Evolutionary conservation across 768 basidiomycete species (phyloP).

Genomic region (Chalciporus chontae): DNA sequence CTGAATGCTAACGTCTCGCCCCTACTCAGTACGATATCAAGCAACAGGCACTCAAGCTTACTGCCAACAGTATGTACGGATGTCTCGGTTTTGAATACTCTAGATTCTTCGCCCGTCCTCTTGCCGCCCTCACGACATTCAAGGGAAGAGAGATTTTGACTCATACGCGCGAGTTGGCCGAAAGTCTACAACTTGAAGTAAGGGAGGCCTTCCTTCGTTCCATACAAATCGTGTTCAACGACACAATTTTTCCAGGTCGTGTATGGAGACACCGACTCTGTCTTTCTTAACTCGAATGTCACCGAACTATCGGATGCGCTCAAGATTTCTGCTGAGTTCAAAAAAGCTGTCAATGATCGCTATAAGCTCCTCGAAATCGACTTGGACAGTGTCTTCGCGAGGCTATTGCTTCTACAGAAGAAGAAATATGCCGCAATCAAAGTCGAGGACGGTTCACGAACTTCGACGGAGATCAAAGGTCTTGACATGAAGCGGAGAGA

Average conservation of each 20-base stretch:
- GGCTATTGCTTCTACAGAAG: slow-evolving; percentile 91
- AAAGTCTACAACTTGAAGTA: slow-evolving; percentile 85
- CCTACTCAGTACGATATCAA: slow-evolving; percentile 84
- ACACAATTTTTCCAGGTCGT: slow-evolving; percentile 63
- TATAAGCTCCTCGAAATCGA: slow-evolving; percentile 97
- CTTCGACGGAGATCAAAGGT: slow-evolving; percentile 89
- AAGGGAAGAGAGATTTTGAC: slow-evolving; percentile 98
- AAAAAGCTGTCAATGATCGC: slow-evolving; percentile 93
- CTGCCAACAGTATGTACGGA: slow-evolving; percentile 99
- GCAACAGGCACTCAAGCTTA: slow-evolving; percentile 94
- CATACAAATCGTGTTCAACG: neutral
- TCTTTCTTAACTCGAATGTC: slow-evolving; percentile 96
- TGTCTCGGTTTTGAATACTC: slow-evolving; percentile 98
- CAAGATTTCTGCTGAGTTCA: slow-evolving; percentile 88
- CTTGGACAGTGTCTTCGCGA: slow-evolving; percentile 89
- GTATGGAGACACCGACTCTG: slow-evolving; percentile 98
- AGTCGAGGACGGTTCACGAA: slow-evolving; percentile 77
- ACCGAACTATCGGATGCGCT: slow-evolving; percentile 85
- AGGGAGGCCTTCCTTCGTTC: slow-evolving; percentile 22
- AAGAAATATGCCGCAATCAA: slow-evolving; percentile 99
- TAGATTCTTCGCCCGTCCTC: slow-evolving; percentile 90
- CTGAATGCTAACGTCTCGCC: neutral
- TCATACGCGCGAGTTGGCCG: slow-evolving; percentile 88
- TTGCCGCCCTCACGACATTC: slow-evolving; percentile 96
- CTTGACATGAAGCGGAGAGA: slow-evolving; percentile 99